Evolutionary conservation across 2,329 filamentous ascomycete species (phyloP).

Genomic region (Zasmidium angulare): DNA sequence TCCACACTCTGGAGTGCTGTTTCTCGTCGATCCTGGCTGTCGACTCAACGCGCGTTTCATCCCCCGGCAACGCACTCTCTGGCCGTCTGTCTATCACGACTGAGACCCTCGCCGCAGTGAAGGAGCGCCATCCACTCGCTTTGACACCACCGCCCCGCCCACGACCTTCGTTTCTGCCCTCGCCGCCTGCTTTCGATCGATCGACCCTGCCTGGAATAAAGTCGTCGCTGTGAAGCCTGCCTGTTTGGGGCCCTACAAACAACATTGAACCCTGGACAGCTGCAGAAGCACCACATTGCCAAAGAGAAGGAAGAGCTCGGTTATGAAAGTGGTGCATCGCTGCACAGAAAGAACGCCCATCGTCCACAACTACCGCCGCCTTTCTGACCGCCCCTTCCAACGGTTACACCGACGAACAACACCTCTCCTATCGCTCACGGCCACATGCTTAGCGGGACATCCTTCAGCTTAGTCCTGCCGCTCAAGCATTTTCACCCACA

Average conservation of each 20-base stretch:
- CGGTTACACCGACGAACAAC: conserved; percentile 1
- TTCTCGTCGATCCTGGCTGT: neutral
- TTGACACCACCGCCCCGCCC: neutral
- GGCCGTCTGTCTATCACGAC: neutral
- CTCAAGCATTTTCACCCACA: conserved; percentile 4
- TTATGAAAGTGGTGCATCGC: neutral
- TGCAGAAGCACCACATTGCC: neutral
- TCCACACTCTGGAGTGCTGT: neutral
- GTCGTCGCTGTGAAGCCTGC: no score
- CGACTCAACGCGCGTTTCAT: conserved; percentile 4
- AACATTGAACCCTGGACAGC: neutral
- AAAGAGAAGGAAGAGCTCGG: neutral
- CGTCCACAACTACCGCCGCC: neutral
- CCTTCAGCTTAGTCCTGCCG: conserved; percentile 5
- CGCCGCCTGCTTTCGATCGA: neutral
- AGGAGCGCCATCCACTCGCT: neutral
- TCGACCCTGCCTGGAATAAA: neutral
- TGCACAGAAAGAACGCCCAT: conserved; percentile 2
- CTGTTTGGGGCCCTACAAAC: no score
- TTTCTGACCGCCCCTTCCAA: conserved; percentile 4
- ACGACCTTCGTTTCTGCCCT: conserved; percentile 7
- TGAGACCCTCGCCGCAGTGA: neutral
- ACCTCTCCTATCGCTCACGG: conserved; percentile 10
- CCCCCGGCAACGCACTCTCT: neutral
- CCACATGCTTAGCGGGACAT: conserved; percentile 16